Conservation (phyloP, 192 early-diverging fungal genomes). For the Backusella liffmaniae region DNA sequence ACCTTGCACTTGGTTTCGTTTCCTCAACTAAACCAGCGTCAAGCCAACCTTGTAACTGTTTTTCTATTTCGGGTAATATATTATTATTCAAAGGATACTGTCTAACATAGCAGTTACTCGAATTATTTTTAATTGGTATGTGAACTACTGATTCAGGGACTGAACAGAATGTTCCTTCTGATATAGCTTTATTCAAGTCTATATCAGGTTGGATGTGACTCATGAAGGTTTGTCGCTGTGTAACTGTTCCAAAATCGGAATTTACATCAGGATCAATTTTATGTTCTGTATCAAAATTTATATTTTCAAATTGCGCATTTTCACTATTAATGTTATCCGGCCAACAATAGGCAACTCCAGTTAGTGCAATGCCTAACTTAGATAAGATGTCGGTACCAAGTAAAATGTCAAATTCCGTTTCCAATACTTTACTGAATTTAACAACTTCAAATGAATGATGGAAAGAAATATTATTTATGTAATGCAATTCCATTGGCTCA, state of each 20-base stretch:
- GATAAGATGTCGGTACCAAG: no score
- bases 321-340: no score
- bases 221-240: neutral
- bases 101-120: neutral
- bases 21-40: neutral
- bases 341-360: no score
- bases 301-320: no score
- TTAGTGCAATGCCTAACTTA: no score
- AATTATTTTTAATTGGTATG: neutral
- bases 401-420: no score
- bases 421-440: neutral
- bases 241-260: neutral
- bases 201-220: neutral
- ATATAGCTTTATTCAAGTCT: neutral
- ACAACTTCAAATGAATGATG: neutral
- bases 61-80: neutral
- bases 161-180: neutral
- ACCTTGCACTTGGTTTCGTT: neutral
- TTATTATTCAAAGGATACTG: neutral
- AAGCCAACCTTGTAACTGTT: neutral
- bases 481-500: neutral
- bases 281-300: neutral
- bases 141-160: neutral
- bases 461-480: neutral
- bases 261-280: neutral